Conservation (phyloP, 2,329 filamentous ascomycete genomes). For the Tetracladium maxilliforme region DNA sequence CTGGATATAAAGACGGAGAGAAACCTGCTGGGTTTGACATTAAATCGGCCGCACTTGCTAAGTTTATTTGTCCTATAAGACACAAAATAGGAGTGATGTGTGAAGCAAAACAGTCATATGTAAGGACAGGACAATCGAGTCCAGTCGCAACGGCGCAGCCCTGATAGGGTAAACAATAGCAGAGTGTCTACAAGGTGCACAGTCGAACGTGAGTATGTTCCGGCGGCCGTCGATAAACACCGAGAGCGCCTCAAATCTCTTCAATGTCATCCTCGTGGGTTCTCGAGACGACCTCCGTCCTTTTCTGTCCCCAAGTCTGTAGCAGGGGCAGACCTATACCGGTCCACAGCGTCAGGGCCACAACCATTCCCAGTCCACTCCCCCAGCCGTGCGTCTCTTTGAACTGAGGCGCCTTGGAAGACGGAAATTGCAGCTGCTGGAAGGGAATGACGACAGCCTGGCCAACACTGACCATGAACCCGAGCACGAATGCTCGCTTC, state of each 20-base stretch:
- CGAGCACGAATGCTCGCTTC: constrained; percentile 11
- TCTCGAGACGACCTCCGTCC: background rate
- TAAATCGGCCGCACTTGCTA: too few relatives aligned
- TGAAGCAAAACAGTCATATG: too few relatives aligned
- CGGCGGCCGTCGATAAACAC: too few relatives aligned
- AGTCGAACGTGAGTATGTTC: too few relatives aligned
- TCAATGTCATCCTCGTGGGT: background rate
- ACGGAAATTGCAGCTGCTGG: constrained; percentile 21
- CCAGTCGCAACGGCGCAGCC: too few relatives aligned
- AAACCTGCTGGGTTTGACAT: too few relatives aligned
- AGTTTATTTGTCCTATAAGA: too few relatives aligned
- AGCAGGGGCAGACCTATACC: constrained; percentile 14
- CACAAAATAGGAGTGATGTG: too few relatives aligned
- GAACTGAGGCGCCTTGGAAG: constrained; percentile 19
- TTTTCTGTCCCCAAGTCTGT: constrained; percentile 5
- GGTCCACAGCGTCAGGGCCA: constrained; percentile 18
- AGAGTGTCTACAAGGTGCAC: too few relatives aligned
- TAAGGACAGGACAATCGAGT: too few relatives aligned
- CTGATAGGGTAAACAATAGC: too few relatives aligned
- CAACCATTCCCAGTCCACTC: constrained; percentile 15
- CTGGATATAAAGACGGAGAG: too few relatives aligned
- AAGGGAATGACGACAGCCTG: constrained; percentile 21
- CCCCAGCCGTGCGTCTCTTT: constrained; percentile 19
- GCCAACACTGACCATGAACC: constrained; percentile 20
- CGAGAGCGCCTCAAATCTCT: background rate